Conservation (phyloP, 2,329 filamentous ascomycete species). For the Aspergillus novoparasiticus region DNA sequence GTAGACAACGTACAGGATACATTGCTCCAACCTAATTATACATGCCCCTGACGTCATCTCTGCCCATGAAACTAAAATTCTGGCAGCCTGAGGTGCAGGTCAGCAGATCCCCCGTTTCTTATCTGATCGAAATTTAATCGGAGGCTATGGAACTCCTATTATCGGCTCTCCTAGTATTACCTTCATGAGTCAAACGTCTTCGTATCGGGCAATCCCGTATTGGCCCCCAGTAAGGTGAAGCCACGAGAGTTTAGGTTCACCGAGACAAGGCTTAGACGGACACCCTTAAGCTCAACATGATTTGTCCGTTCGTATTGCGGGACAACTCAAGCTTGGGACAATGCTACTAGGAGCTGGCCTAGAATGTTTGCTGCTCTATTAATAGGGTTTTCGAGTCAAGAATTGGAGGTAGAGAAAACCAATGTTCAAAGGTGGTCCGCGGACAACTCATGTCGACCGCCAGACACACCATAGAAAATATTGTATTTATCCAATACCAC, state of each 20-base stretch:
- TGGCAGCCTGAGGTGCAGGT: not conserved
- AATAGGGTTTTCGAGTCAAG: not conserved
- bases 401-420: not conserved
- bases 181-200: not conserved
- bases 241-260: not conserved
- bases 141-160: not conserved
- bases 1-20: too few species aligned
- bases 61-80: not conserved
- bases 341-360: not conserved
- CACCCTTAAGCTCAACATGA: not conserved
- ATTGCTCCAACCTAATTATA: too few species aligned
- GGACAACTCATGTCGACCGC: not conserved
- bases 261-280: not conserved
- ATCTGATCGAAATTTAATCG: not conserved
- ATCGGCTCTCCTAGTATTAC: not conserved
- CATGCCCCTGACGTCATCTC: not conserved
- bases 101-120: slow-evolving; percentile 2
- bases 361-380: not conserved
- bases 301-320: not conserved
- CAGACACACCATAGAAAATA: not conserved
- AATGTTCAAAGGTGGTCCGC: not conserved
- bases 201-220: not conserved
- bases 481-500: not conserved
- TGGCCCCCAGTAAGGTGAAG: not conserved
- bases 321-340: not conserved